These are phyloP conservation scores for Phlegmacium glaucopus DNA, from an alignment of 768 basidiomycete species.

Conservation along the genomic window DNA sequence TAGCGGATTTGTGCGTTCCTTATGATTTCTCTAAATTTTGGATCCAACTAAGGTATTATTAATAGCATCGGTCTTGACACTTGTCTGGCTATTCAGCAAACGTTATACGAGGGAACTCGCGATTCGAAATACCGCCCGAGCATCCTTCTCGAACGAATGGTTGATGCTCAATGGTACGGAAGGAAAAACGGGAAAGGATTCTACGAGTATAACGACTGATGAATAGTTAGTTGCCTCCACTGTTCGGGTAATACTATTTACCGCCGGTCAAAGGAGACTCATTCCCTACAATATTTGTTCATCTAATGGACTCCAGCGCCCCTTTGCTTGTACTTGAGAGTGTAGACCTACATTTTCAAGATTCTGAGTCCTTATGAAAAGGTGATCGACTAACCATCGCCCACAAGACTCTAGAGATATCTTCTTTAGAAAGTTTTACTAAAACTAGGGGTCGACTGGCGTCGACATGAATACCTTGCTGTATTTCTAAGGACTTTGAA, in stretches of 20 bases:
- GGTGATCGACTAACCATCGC: no score
- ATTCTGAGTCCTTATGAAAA: no score
- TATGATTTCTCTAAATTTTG: constrained; percentile 2
- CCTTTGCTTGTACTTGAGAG: no score
- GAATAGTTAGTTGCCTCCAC: not conserved
- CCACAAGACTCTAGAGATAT: no score
- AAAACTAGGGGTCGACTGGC: no score
- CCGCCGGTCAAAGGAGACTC: no score
- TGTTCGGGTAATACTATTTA: not conserved
- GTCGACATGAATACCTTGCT: no score
- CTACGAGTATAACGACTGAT: constrained; percentile 67
- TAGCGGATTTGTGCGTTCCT: constrained; percentile 55
- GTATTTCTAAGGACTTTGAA: no score
- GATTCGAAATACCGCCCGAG: constrained; percentile 96
- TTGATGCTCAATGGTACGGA: constrained; percentile 92
- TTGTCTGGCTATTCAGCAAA: constrained; percentile 90
- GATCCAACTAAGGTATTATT: not conserved
- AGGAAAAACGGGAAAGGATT: constrained; percentile 93
- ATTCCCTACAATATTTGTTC: no score
- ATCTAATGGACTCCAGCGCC: no score
- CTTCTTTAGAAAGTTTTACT: no score
- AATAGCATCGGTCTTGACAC: constrained; percentile 94
- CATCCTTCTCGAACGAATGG: constrained; percentile 90
- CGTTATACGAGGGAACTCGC: constrained; percentile 81
- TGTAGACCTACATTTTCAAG: no score